Percentiles rank a stretch among this genome's conserved stretches.
Conservation (phyloP, 2,329 filamentous ascomycete species). For the Emergomyces pasteurianus region DNA sequence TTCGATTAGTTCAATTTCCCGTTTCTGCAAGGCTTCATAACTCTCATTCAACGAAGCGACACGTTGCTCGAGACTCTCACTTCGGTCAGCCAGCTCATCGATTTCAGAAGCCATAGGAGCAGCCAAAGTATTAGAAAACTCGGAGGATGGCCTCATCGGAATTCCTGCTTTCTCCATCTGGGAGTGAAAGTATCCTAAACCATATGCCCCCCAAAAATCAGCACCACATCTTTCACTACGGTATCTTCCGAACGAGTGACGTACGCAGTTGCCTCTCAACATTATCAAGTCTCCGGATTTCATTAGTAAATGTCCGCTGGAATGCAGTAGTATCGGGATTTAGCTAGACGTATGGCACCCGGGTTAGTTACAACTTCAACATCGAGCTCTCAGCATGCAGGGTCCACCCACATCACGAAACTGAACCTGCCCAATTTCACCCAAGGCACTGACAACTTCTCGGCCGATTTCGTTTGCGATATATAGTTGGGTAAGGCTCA, state of each 20-base stretch:
- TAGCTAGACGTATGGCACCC: conserved; percentile 44
- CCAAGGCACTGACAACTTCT: conserved; percentile 91
- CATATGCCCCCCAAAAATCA: conserved; percentile 3
- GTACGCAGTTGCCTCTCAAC: conserved; percentile 92
- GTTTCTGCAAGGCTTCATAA: conserved; percentile 96
- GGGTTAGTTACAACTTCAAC: conserved; percentile 11
- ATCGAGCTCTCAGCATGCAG: background rate
- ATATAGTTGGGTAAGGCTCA: conserved; percentile 99
- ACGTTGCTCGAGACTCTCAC: conserved; percentile 83
- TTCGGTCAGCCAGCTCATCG: conserved; percentile 85
- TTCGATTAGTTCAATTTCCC: conserved; percentile 91
- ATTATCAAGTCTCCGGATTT: conserved; percentile 95
- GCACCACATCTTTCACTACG: background rate
- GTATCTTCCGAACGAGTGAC: conserved; percentile 24
- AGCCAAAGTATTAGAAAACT: conserved; percentile 76
- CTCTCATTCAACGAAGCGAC: conserved; percentile 89
- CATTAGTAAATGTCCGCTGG: conserved; percentile 92
- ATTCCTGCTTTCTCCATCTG: conserved; percentile 94
- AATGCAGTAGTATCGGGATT: conserved; percentile 90
- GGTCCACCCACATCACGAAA: conserved; percentile 74
- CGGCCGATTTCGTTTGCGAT: conserved; percentile 97
- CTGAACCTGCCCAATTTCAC: conserved; percentile 91
- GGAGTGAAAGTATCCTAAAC: conserved; percentile 72
- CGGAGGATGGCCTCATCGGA: conserved; percentile 75
- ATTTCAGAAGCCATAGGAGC: conserved; percentile 89